A percentile compares a stretch with the other conserved stretches of the same genome.
Evolutionary conservation across 495 filamentous ascomycete species (phyloP).

Genomic region (Parmelia sp.): DNA sequence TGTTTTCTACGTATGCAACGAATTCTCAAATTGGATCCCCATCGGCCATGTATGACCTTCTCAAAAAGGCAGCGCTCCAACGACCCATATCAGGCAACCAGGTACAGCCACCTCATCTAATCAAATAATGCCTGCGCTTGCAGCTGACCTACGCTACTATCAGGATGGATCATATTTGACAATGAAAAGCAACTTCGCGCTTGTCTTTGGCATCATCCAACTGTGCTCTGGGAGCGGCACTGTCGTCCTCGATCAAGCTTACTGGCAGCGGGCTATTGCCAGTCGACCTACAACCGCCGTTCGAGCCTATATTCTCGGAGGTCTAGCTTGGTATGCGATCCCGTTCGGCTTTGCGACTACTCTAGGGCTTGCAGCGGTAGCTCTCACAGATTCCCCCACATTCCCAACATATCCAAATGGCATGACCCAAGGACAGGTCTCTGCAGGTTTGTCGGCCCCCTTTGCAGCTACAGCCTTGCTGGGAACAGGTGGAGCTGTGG

Average conservation of each 20-base stretch:
- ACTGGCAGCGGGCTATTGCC: conserved; percentile 47
- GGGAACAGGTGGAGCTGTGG: conserved; percentile 43
- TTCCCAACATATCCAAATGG: conserved; percentile 51
- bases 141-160: too few relatives aligned
- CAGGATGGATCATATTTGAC: conserved; percentile 47
- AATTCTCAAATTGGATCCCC: conserved; percentile 41
- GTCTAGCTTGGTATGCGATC: conserved; percentile 46
- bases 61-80: conserved; percentile 38
- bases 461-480: conserved; percentile 43
- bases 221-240: conserved; percentile 34
- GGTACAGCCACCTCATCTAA: too few relatives aligned
- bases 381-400: conserved; percentile 39
- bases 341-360: conserved; percentile 46
- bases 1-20: conserved; percentile 42
- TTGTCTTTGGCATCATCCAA: conserved; percentile 37
- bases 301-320: conserved; percentile 45
- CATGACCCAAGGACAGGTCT: conserved; percentile 39
- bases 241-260: conserved; percentile 43
- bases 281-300: conserved; percentile 40
- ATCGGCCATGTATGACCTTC: conserved; percentile 41
- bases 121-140: too few relatives aligned
- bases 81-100: conserved; percentile 47
- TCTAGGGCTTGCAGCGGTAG: conserved; percentile 43
- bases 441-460: conserved; percentile 42
- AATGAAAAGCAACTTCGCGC: conserved; percentile 42